Evolutionary conservation across 2,329 filamentous ascomycete species (phyloP).

Genomic region (Thermothelomyces thermophilus): DNA sequence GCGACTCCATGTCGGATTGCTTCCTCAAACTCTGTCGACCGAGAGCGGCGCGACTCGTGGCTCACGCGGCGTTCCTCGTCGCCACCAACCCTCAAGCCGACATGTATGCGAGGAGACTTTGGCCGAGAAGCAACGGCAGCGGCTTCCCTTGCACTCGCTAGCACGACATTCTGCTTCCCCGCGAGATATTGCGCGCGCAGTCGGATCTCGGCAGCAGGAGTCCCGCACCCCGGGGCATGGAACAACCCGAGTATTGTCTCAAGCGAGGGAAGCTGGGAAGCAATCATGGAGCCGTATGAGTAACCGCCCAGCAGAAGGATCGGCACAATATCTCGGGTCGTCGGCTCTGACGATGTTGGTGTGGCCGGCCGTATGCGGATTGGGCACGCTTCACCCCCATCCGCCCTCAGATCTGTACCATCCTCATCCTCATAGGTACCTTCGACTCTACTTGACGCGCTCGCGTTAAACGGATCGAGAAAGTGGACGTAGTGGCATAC

Average conservation of each 20-base stretch:
- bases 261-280: slow-evolving; percentile 62
- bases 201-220: slow-evolving; percentile 61
- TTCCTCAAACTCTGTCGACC: slow-evolving; percentile 43
- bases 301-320: slow-evolving; percentile 67
- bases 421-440: background rate
- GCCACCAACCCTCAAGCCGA: slow-evolving; percentile 45
- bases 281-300: slow-evolving; percentile 83
- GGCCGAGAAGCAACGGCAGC: slow-evolving; percentile 27
- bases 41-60: slow-evolving; percentile 32
- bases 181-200: slow-evolving; percentile 63
- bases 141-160: slow-evolving; percentile 32
- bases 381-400: background rate
- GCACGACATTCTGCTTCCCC: slow-evolving; percentile 49
- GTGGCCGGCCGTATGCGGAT: slow-evolving; percentile 10
- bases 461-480: slow-evolving; percentile 38
- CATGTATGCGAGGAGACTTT: slow-evolving; percentile 30
- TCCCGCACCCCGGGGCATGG: slow-evolving; percentile 42
- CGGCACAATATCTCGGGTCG: slow-evolving; percentile 19
- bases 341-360: slow-evolving; percentile 1
- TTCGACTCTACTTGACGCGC: background rate
- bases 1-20: slow-evolving; percentile 41
- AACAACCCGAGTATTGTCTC: slow-evolving; percentile 56
- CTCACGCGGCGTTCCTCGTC: slow-evolving; percentile 39
- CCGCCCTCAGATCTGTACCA: background rate
- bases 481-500: slow-evolving; percentile 64